phyloP scores from a whole-genome alignment of 2,329 filamentous ascomycete species.

The Incumbomyces lentus region DNA sequence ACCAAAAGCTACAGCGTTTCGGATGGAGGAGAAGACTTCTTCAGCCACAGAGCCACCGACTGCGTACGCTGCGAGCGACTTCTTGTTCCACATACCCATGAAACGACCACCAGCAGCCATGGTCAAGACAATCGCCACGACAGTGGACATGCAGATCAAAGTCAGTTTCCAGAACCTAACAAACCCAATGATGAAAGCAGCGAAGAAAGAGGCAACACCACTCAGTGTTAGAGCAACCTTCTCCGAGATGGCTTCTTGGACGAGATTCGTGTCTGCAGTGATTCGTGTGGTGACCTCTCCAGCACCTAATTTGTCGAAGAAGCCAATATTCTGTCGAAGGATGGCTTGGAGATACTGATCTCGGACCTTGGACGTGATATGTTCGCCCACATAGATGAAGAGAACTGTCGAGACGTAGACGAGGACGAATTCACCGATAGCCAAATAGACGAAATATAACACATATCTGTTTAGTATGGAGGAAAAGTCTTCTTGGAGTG shows the following conservation, averaged over 20 bases:
- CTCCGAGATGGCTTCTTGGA: slow-evolving; percentile 88
- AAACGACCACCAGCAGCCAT: slow-evolving; percentile 66
- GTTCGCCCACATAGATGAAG: slow-evolving; percentile 80
- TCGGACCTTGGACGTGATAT: slow-evolving; percentile 67
- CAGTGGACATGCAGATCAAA: slow-evolving; percentile 70
- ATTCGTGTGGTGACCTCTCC: slow-evolving; percentile 92
- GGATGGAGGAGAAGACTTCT: slow-evolving; percentile 86
- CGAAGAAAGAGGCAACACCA: slow-evolving; percentile 70
- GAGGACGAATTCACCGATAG: slow-evolving; percentile 66
- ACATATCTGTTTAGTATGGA: slow-evolving; percentile 52
- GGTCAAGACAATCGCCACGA: slow-evolving; percentile 65
- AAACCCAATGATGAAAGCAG: slow-evolving; percentile 85
- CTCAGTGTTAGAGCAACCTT: slow-evolving; percentile 71
- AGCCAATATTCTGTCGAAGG: slow-evolving; percentile 79
- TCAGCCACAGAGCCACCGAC: slow-evolving; percentile 80
- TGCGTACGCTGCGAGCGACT: slow-evolving; percentile 68
- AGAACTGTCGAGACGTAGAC: slow-evolving; percentile 73
- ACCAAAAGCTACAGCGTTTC: slow-evolving; percentile 85
- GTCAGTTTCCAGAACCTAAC: slow-evolving; percentile 88
- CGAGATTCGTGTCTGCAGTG: slow-evolving; percentile 83
- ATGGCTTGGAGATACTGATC: slow-evolving; percentile 76
- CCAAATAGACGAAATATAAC: slow-evolving; percentile 78
- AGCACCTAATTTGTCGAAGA: slow-evolving; percentile 84
- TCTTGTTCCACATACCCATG: slow-evolving; percentile 71
- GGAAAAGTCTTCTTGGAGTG: slow-evolving; percentile 46